Percentiles rank a stretch among this genome's conserved stretches.
phyloP scores from a whole-genome alignment of 2,329 filamentous ascomycete species.

The Colletotrichum sp. region DNA sequence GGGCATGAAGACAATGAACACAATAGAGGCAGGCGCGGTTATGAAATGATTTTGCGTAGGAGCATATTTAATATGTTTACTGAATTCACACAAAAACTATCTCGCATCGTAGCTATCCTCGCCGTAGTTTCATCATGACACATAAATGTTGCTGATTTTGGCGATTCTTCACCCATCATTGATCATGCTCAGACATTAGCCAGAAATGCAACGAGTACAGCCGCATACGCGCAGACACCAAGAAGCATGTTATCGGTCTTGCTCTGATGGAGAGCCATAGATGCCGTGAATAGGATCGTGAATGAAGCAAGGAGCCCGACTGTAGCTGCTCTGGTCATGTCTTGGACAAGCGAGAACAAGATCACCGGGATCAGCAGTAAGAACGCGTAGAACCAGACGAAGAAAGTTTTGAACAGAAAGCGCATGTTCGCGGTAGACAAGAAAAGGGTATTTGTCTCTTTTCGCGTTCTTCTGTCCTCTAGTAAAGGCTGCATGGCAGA shows the following conservation, averaged over 20 bases:
- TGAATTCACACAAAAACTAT: too few relatives aligned
- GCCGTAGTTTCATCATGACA: too few relatives aligned
- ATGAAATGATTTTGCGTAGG: too few relatives aligned
- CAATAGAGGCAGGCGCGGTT: too few relatives aligned
- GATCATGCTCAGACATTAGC: not conserved
- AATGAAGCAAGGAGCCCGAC: not conserved
- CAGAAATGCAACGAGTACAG: not conserved
- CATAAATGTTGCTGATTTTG: too few relatives aligned
- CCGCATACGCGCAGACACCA: not conserved
- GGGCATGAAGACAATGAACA: too few relatives aligned
- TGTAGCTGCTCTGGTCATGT: not conserved
- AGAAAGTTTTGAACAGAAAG: not conserved
- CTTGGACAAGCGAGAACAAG: not conserved
- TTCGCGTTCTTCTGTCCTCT: not conserved
- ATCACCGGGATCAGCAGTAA: not conserved
- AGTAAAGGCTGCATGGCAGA: not conserved
- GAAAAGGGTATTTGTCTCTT: not conserved
- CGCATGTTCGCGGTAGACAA: not conserved
- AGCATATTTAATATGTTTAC: too few relatives aligned
- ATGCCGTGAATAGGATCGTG: not conserved
- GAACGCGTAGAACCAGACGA: not conserved
- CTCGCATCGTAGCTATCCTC: too few relatives aligned
- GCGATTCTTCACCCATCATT: too few relatives aligned
- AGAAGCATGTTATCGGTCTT: not conserved
- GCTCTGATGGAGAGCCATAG: not conserved